phyloP scores from a whole-genome alignment of 2,329 filamentous ascomycete species.

The Aspergillus brasiliensis region DNA sequence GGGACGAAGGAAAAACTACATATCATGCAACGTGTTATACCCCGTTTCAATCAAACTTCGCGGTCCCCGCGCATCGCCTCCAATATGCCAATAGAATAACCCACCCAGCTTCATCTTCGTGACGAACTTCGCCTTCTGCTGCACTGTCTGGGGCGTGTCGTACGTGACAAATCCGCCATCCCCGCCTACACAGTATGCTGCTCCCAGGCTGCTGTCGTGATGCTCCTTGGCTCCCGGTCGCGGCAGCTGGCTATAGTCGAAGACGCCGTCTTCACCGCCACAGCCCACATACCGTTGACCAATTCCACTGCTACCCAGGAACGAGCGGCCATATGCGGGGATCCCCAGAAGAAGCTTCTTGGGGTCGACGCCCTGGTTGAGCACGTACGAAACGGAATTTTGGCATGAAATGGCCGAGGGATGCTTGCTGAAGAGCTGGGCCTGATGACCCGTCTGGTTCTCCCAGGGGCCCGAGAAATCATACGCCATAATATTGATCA shows the following conservation, averaged over 20 bases:
- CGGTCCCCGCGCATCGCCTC: slow-evolving; percentile 63
- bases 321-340: slow-evolving; percentile 74
- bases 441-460: slow-evolving; percentile 69
- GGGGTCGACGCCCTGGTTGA: slow-evolving; percentile 66
- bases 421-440: slow-evolving; percentile 62
- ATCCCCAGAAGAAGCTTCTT: slow-evolving; percentile 75
- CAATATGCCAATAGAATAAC: slow-evolving; percentile 81
- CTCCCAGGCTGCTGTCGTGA: slow-evolving; percentile 67
- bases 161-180: slow-evolving; percentile 80
- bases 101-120: slow-evolving; percentile 72
- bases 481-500: slow-evolving; percentile 78
- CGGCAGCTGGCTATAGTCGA: slow-evolving; percentile 74
- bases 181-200: slow-evolving; percentile 69
- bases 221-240: slow-evolving; percentile 62
- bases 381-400: slow-evolving; percentile 65
- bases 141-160: slow-evolving; percentile 75
- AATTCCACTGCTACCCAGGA: slow-evolving; percentile 65
- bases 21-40: slow-evolving; percentile 56
- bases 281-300: slow-evolving; percentile 60
- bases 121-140: slow-evolving; percentile 73
- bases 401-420: slow-evolving; percentile 61
- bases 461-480: slow-evolving; percentile 77
- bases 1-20: slow-evolving; percentile 23
- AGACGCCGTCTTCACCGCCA: slow-evolving; percentile 67
- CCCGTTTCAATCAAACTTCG: slow-evolving; percentile 64